These are phyloP conservation scores for Carnegiea gigantea DNA, from an alignment of 179 eudicot genomes.

Conservation along the genomic window DNA sequence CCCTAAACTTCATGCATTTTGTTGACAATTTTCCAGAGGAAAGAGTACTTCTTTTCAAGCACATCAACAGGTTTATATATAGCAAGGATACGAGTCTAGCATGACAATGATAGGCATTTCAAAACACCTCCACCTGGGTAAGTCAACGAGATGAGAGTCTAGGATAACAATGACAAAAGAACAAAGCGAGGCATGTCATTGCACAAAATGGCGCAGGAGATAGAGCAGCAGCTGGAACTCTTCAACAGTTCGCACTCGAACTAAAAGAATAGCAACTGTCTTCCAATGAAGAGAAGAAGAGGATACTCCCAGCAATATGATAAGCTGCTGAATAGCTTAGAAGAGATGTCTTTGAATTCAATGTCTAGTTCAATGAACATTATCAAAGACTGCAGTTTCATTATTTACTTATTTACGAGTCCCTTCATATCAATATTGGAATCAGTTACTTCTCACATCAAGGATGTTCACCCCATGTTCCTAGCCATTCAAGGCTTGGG, in stretches of 20 bases:
- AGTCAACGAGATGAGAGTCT: neutral
- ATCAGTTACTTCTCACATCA: neutral
- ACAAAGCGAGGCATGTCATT: neutral
- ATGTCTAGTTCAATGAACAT: neutral
- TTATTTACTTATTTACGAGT: neutral
- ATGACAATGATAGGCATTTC: neutral
- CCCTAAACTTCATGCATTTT: neutral
- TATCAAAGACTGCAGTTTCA: neutral
- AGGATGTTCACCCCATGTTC: neutral
- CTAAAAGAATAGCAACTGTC: neutral
- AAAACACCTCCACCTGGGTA: neutral
- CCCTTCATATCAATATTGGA: neutral
- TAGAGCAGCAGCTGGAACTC: neutral
- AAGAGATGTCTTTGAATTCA: neutral
- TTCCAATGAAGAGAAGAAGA: neutral
- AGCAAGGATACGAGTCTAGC: neutral
- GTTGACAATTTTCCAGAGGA: neutral
- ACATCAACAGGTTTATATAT: neutral
- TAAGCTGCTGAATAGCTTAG: neutral
- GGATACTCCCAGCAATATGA: neutral
- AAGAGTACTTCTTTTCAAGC: neutral
- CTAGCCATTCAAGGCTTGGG: neutral
- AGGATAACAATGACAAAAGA: neutral
- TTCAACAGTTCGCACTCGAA: neutral
- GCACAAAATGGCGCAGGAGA: neutral